Percentiles rank a stretch among this genome's conserved stretches.
Evolutionary conservation across 2,329 filamentous ascomycete species (phyloP).

Genomic region (Fusarium torreyae): DNA sequence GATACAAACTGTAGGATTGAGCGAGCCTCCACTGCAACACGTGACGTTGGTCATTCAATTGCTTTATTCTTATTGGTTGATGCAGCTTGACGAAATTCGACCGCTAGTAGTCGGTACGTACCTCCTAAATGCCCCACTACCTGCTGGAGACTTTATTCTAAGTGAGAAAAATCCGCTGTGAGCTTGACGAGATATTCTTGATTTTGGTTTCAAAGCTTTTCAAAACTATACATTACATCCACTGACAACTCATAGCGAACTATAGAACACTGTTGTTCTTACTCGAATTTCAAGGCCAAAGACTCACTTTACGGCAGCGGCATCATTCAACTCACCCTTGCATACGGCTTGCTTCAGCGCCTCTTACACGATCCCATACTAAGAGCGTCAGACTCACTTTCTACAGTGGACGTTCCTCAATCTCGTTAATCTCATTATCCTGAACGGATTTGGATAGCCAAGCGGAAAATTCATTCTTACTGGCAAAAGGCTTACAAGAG

Average conservation of each 20-base stretch:
- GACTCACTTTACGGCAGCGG: background rate
- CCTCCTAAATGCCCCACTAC: constrained; percentile 31
- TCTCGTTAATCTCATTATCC: background rate
- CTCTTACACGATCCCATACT: constrained; percentile 18
- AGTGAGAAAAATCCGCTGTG: constrained; percentile 43
- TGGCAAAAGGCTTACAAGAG: background rate
- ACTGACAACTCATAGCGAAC: background rate
- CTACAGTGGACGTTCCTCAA: background rate
- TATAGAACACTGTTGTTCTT: accelerated
- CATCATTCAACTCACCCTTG: background rate
- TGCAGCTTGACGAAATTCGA: constrained; percentile 21
- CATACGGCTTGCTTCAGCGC: background rate
- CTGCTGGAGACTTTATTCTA: constrained; percentile 10
- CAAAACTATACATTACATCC: background rate
- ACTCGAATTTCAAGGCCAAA: too few relatives aligned
- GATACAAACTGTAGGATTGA: constrained; percentile 42
- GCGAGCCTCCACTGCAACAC: constrained; percentile 50
- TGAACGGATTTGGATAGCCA: background rate
- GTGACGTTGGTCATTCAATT: constrained; percentile 58
- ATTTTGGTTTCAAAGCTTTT: background rate
- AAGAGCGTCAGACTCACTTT: constrained; percentile 6
- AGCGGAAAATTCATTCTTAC: too few relatives aligned
- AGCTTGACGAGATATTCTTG: constrained; percentile 16
- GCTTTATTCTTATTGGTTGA: constrained; percentile 51
- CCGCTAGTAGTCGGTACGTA: constrained; percentile 39